A percentile compares a stretch with the other conserved stretches of the same genome.
phyloP scores from a whole-genome alignment of 192 early-diverging fungal genomes.

The Gryganskiella cystojenkinii region DNA sequence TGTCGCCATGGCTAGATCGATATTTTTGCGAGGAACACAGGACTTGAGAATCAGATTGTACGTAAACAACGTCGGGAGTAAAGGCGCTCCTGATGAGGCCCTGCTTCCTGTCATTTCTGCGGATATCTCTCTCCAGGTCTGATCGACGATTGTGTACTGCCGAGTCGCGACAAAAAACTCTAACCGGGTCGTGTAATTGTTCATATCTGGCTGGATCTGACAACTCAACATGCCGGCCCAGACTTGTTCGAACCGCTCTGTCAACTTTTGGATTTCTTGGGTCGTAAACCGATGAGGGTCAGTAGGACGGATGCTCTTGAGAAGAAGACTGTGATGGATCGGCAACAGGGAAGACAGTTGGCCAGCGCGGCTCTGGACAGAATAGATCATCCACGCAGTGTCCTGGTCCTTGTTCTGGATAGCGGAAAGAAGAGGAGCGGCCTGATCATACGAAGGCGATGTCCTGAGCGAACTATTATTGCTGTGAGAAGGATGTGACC shows the following conservation, averaged over 20 bases:
- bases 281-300: slow-evolving; percentile 9
- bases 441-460: slow-evolving; percentile 24
- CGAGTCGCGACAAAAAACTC: slow-evolving; percentile 29
- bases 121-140: slow-evolving; percentile 33
- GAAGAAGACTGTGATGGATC: slow-evolving; percentile 34
- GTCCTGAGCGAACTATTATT: slow-evolving; percentile 28
- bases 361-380: slow-evolving; percentile 20
- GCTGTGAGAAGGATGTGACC: no score
- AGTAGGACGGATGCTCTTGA: slow-evolving; percentile 36
- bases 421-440: slow-evolving; percentile 36
- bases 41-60: slow-evolving; percentile 42
- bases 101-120: slow-evolving; percentile 1
- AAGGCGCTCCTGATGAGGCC: neutral
- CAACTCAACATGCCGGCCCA: slow-evolving; percentile 33
- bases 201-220: slow-evolving; percentile 44
- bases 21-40: slow-evolving; percentile 39
- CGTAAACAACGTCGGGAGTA: slow-evolving; percentile 34
- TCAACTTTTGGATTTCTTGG: neutral
- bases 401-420: slow-evolving; percentile 51
- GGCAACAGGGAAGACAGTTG: slow-evolving; percentile 28
- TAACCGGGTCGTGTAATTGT: slow-evolving; percentile 37
- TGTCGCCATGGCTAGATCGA: slow-evolving; percentile 33
- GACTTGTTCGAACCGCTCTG: slow-evolving; percentile 32
- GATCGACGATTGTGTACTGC: slow-evolving; percentile 28
- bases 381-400: slow-evolving; percentile 47